phyloP scores from a whole-genome alignment of 179 eudicot genomes.

The Heliamphora pulchella region DNA sequence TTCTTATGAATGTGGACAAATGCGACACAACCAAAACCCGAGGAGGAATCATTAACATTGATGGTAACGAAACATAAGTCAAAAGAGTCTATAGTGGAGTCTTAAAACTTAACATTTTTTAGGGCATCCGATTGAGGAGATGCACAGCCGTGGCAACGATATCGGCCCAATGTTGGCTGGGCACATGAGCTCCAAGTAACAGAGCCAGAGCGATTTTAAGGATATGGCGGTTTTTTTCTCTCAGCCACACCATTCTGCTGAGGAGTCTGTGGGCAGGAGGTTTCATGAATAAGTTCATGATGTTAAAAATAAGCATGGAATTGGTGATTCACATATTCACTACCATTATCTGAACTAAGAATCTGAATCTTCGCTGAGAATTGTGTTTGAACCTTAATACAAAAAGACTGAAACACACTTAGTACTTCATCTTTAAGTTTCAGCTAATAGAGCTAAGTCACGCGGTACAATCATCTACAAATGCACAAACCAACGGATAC shows the following conservation, averaged over 20 bases:
- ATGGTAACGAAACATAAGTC: no score
- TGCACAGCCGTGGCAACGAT: not conserved
- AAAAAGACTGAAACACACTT: not conserved
- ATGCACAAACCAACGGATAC: constrained; percentile 1
- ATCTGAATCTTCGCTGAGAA: not conserved
- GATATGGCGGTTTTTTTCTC: constrained; percentile 6
- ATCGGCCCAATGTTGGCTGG: not conserved
- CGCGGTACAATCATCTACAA: constrained; percentile 13
- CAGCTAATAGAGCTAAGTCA: constrained; percentile 7
- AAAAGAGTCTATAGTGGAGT: no score
- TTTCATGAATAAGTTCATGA: constrained; percentile 2
- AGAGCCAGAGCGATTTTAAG: no score
- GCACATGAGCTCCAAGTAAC: not conserved
- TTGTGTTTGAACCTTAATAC: not conserved
- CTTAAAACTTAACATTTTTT: no score
- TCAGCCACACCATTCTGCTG: constrained; percentile 17
- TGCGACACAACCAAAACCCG: no score
- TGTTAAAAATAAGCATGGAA: not conserved
- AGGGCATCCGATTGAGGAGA: no score
- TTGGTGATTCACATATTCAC: constrained; percentile 9
- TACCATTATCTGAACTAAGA: constrained; percentile 7
- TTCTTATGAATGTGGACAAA: no score
- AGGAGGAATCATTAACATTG: no score
- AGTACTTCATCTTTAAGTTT: constrained; percentile 1
- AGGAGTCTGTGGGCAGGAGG: not conserved